Evolutionary conservation across 202 grass and related monocot species (phyloP), one percentile per base, ranked within the genome.

Genomic region (Zoysia matrella): DNA sequence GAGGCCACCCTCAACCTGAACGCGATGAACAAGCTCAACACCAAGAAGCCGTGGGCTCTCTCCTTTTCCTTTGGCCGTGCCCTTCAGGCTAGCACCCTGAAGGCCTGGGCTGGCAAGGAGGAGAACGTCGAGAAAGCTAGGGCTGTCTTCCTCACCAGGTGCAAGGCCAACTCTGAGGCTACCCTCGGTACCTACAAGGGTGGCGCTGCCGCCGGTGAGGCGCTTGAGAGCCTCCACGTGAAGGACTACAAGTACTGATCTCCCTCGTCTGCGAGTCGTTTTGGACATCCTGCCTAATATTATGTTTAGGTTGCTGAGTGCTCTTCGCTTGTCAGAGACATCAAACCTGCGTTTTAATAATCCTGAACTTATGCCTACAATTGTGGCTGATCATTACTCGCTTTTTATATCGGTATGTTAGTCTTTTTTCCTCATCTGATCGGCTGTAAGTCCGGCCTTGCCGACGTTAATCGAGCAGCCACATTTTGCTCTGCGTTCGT

Each of bases 221-320:
- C 89, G 14, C 88, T 85, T 0, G 90, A 90, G 90, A 95, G 93
- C 90, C 93, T 95, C 42, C 93, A 95, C 76, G 93, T 95, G 41
- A 95, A 95, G 93, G 90, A 86, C 67, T 95, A 95, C 87, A 95
- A 92, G 85, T 95, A 95, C 84, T 95, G 72, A 95, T 82, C 46
- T 73, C 43, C 60, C 52, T 81, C 51, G 4, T 18, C 8, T 52
- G 15, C 10, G 12, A 49, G 46, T 67, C 8, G 15, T 52, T 82
- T 65, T 74, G 60, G 67, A 70, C 64, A 50, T 84, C 60, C 47
- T 73, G 8, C 52, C 7, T 68, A 77, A 9, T 46, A 44, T 39
- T 22, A 22, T 22, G 44, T 68, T 90, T 53, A 74, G 62, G 80
- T 68, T 70, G 75, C 18, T 56, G 75, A 84, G 81, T 78, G 67